These are phyloP conservation scores for Fusarium solani-melongenae DNA, from an alignment of 2,329 filamentous ascomycete species.

Conservation along the genomic window DNA sequence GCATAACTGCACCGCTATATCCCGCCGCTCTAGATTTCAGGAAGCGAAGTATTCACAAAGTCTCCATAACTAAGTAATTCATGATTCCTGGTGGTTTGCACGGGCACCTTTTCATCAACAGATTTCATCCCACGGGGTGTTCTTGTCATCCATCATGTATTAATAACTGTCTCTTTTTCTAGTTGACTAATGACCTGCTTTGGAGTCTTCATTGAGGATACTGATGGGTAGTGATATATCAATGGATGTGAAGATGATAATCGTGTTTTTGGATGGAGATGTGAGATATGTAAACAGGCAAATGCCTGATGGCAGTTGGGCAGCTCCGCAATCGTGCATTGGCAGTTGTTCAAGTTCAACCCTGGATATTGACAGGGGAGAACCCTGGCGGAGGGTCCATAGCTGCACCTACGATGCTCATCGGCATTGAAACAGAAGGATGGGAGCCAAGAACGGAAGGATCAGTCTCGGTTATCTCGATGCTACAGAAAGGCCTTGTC, in stretches of 20 bases:
- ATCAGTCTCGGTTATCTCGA: not conserved
- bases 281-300: not conserved
- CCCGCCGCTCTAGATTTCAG: no score
- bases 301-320: not conserved
- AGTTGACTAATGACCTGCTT: no score
- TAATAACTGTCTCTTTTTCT: no score
- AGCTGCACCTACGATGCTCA: not conserved
- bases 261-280: not conserved
- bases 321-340: not conserved
- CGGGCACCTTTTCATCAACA: no score
- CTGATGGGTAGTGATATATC: not conserved
- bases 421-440: not conserved
- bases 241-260: not conserved
- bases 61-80: no score
- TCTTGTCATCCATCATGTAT: no score
- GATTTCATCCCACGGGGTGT: no score
- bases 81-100: no score
- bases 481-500: not conserved
- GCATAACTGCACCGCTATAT: no score
- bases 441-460: not conserved
- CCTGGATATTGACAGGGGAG: not conserved
- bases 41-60: no score
- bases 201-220: no score
- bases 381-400: not conserved
- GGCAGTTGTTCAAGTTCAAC: not conserved